Conservation (phyloP, 2,329 filamentous ascomycete genomes). For the Harringtonia lauricola region DNA sequence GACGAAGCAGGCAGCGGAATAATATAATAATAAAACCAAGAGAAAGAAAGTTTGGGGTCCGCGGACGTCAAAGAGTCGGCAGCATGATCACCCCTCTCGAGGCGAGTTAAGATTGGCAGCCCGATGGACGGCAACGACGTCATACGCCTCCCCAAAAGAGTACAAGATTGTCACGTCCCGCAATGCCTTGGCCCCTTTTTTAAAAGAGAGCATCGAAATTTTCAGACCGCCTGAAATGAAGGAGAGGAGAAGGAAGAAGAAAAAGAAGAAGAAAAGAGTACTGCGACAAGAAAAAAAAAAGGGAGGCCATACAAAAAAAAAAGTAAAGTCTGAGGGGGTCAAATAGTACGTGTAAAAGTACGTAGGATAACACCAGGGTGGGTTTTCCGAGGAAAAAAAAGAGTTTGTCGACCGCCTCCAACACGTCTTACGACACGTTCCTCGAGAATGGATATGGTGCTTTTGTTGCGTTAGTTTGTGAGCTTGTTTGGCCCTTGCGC, state of each 20-base stretch:
- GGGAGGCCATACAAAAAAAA: background rate
- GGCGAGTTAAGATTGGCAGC: slow-evolving; percentile 7
- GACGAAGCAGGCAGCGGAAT: background rate
- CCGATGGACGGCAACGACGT: slow-evolving; percentile 8
- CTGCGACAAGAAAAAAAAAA: slow-evolving; percentile 5
- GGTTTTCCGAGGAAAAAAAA: too few species aligned
- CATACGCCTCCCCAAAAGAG: slow-evolving; percentile 5
- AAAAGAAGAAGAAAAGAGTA: slow-evolving; percentile 2
- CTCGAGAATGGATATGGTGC: too few species aligned
- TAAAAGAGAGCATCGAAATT: background rate
- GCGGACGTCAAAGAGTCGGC: too few species aligned
- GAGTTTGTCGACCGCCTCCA: too few species aligned
- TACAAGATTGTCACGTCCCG: background rate
- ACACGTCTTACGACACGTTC: too few species aligned
- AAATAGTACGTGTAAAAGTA: too few species aligned
- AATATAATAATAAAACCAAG: background rate
- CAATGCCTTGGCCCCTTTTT: background rate
- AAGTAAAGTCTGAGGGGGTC: too few species aligned
- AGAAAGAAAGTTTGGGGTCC: slow-evolving; percentile 3
- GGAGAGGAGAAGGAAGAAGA: slow-evolving; percentile 1
- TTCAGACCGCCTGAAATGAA: slow-evolving; percentile 10
- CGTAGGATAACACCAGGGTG: too few species aligned
- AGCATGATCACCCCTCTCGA: too few species aligned
- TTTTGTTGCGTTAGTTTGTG: too few species aligned
- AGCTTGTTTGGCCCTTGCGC: too few species aligned